Evolutionary conservation across 179 eudicot genomes (phyloP), one percentile per base, ranked within the genome.

Genomic region (Silene coronaria): DNA sequence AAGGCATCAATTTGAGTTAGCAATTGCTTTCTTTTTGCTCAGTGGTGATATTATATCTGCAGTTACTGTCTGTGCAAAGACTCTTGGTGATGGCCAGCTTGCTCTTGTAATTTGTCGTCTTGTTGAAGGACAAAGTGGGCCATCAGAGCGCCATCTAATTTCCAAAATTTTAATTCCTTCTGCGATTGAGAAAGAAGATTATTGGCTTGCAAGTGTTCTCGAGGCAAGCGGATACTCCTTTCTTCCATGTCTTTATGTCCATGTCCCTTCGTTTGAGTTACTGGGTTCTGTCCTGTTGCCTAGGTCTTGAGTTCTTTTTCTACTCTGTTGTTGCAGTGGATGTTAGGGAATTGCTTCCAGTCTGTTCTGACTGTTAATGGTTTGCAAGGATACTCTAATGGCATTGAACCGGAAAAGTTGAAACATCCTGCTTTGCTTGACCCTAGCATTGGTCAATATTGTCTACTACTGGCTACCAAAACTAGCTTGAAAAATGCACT

Each of bases 51-150:
- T 87, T 48, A 75, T 87, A 65, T 96, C 99, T 60, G 97, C 99
- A 32, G 81, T 93, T 19, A 86, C 84, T 80, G 90, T 96, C 26
- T 96, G 99, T 85, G 97, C 99, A 60, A 96, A 96, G 89, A 93
- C 74, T 80, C 92, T 93, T 64, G 96, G 97, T 63, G 97, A 96
- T 88, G 91, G 84, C 72, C 99, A 96, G 87, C 97, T 96, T 80
- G 97, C 97, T 74, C 91, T 96, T 81, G 97, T 96, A 66, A 85
- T 96, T 76, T 96, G 97, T 71, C 97, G 91, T 78, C 97, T 96
- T 82, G 70, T 91, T 83, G 97, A 96, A 80, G 97, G 97, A 24
- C 83, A 74, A 79, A 86, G 91, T 69, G 96, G 99, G 62, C 83
- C 87, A 72, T 77, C 90, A 48, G 97, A 93, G 67, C 86, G 72